Evolutionary conservation across 306 rosid species (phyloP), one percentile per base, ranked within the genome.

Genomic region (Citrullus colocynthis): DNA sequence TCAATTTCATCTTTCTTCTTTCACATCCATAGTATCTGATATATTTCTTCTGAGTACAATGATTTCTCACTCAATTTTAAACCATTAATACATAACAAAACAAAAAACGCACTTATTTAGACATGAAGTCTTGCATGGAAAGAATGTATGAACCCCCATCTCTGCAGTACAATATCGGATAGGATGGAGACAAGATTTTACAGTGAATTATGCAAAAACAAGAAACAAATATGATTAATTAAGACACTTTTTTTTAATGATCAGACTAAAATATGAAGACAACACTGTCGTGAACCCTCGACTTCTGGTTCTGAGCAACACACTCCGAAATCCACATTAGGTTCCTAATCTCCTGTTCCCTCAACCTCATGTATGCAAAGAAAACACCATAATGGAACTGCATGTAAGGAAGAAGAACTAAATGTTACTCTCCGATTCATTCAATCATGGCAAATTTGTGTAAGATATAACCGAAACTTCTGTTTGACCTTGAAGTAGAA

Each of bases 271-370:
- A 95, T 80, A 92, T 92, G 91, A 92, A 89, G 84, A 95, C 97
- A 74, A 92, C 99, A 78, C 97, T 95, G 85, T 92, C 97, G 71
- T 92, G 99, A 87, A 95, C 97, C 83, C 97, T 87, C 65, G 97
- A 90, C 87, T 95, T 95, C 79, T 95, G 97, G 89, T 95, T 95
- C 91, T 95, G 97, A 52, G 97, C 99, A 18, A 95, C 99, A 11
- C 99, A 92, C 83, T 92, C 99, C 1, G 96, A 95, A 78, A 95
- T 92, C 99, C 99, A 92, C 97, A 92, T 95, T 48, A 95, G 78
- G 85, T 95, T 92, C 86, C 97, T 87, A 82, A 95, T 92, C 89
- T 95, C 97, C 84, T 95, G 97, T 87, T 92, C 97, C 86, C 97
- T 92, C 87, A 95, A 82, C 89, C 99, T 92, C 97, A 92, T 95